A percentile compares a stretch with the other conserved stretches of the same genome.
Conservation (phyloP, 306 rosid genomes). For the Trichosanthes truncata region DNA sequence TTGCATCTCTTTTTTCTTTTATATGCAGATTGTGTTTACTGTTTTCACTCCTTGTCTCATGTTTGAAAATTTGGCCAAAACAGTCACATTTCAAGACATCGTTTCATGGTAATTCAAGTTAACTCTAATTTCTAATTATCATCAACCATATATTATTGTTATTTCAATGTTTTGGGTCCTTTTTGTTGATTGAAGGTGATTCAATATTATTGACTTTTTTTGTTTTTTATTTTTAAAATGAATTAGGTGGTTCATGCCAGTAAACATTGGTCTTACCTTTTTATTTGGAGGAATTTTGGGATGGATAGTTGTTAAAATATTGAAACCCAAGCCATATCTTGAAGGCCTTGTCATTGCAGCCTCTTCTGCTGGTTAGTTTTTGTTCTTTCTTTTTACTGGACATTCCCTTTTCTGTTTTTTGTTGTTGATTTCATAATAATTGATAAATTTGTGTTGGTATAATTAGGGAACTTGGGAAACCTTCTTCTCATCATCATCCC, state of each 20-base stretch:
- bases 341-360: conserved; percentile 77
- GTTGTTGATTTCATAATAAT: not conserved
- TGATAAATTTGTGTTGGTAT: not conserved
- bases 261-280: conserved; percentile 69
- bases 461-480: conserved; percentile 82
- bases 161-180: too few species aligned
- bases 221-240: not conserved
- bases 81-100: conserved; percentile 69
- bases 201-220: not conserved
- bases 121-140: not conserved
- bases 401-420: not conserved
- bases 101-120: conserved; percentile 50
- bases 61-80: conserved; percentile 58
- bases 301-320: conserved; percentile 60
- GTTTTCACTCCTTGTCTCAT: conserved; percentile 80
- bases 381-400: not conserved
- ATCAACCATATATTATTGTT: too few species aligned
- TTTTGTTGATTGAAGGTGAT: not conserved
- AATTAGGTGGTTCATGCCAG: conserved; percentile 91
- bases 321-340: conserved; percentile 59
- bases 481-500: conserved; percentile 69
- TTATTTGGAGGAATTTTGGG: conserved; percentile 67
- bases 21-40: conserved; percentile 62
- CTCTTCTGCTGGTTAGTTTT: conserved; percentile 57
- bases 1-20: not conserved